Conservation (phyloP, 2,329 filamentous ascomycete genomes). For the Neonectria faginata region DNA sequence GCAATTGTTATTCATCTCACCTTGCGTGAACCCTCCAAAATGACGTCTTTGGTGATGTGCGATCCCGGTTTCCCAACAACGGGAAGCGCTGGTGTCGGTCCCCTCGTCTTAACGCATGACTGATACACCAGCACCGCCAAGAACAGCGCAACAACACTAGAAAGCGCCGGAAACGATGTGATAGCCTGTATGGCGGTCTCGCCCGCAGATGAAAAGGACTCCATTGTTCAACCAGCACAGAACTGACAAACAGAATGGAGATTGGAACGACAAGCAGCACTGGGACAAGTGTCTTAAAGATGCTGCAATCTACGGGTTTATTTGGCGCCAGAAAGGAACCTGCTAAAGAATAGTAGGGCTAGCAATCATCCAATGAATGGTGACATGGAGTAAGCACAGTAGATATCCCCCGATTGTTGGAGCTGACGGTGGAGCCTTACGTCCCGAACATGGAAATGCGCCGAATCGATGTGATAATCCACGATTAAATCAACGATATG, state of each 20-base stretch:
- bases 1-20: neutral
- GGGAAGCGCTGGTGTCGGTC: slow-evolving; percentile 14
- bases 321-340: neutral
- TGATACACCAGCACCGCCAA: slow-evolving; percentile 19
- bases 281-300: neutral
- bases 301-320: neutral
- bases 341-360: neutral
- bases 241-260: neutral
- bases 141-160: slow-evolving; percentile 14
- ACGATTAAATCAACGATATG: neutral
- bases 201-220: slow-evolving; percentile 13
- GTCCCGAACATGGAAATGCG: slow-evolving; percentile 15
- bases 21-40: slow-evolving; percentile 22
- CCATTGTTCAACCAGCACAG: slow-evolving; percentile 1
- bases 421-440: slow-evolving; percentile 4
- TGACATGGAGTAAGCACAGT: slow-evolving; percentile 16
- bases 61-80: slow-evolving; percentile 16
- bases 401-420: slow-evolving; percentile 18
- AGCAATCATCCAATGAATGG: slow-evolving; percentile 14
- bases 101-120: slow-evolving; percentile 5
- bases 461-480: slow-evolving; percentile 3
- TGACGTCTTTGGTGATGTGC: slow-evolving; percentile 22
- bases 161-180: slow-evolving; percentile 19
- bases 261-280: neutral
- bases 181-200: slow-evolving; percentile 7